Evolutionary conservation across 371 early-diverging fungal species (phyloP).

Genomic region (Paraphysoderma sedebokerense): DNA sequence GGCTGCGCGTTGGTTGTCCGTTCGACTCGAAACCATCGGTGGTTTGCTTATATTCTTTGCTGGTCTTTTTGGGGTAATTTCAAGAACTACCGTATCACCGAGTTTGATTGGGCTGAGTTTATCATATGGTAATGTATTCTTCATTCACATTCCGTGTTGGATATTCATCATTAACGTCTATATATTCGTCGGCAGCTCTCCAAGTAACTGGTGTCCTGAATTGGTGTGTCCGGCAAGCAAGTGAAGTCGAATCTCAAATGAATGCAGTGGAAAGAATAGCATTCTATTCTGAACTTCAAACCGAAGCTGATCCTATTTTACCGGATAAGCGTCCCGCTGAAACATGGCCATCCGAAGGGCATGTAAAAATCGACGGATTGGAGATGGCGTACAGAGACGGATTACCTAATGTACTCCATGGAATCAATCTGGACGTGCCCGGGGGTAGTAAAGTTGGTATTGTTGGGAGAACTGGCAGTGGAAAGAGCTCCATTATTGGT

Average conservation of each 20-base stretch:
- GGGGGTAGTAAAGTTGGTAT: conserved; percentile 72
- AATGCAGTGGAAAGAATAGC: not conserved
- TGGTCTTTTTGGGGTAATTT: conserved; percentile 20
- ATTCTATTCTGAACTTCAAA: conserved; percentile 30
- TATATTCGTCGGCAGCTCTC: not conserved
- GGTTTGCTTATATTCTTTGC: conserved; percentile 42
- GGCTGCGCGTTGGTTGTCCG: not conserved
- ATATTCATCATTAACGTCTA: not conserved
- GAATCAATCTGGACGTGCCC: conserved; percentile 40
- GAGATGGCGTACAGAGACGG: conserved; percentile 48
- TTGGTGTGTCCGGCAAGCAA: not conserved
- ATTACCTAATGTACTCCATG: conserved; percentile 41
- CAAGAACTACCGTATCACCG: not conserved
- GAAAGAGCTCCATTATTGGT: conserved; percentile 76
- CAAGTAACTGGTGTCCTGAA: not conserved
- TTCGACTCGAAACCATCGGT: not conserved
- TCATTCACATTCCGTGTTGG: too few relatives aligned
- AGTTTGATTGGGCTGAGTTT: not conserved
- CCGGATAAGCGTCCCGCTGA: conserved; percentile 15
- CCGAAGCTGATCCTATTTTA: conserved; percentile 50
- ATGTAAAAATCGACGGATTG: conserved; percentile 44
- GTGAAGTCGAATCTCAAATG: not conserved
- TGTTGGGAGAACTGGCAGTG: conserved; percentile 61
- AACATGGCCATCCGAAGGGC: conserved; percentile 39
- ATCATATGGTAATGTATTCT: too few relatives aligned